phyloP scores from a whole-genome alignment of 1,284 basidiomycete species.

The Sanghuangporus baumii region DNA sequence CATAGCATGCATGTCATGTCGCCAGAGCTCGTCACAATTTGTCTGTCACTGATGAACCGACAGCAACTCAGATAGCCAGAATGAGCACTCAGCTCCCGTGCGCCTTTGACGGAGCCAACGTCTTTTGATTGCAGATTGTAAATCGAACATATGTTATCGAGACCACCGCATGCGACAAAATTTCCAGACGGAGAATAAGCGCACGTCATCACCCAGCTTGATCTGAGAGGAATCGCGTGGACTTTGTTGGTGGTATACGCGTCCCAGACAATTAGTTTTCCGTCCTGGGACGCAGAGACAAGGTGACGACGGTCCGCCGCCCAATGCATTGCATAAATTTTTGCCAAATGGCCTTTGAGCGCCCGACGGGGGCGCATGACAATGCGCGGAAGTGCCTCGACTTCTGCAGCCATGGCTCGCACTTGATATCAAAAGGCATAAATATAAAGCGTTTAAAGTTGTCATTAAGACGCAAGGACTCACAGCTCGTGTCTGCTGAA shows the following conservation, averaged over 20 bases:
- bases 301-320: constrained; percentile 93
- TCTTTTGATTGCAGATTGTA: constrained; percentile 85
- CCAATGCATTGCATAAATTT: constrained; percentile 99
- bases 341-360: constrained; percentile 94
- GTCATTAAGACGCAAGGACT: constrained; percentile 33
- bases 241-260: constrained; percentile 99
- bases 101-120: constrained; percentile 68
- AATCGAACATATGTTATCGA: constrained; percentile 99
- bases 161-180: constrained; percentile 96
- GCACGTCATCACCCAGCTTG: constrained; percentile 99
- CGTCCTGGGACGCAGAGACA: constrained; percentile 98
- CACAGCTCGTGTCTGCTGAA: constrained; percentile 92
- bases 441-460: constrained; percentile 16
- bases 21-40: constrained; percentile 95
- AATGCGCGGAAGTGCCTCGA: constrained; percentile 91
- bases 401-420: constrained; percentile 94
- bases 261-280: constrained; percentile 99
- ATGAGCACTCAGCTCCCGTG: constrained; percentile 91
- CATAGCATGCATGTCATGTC: constrained; percentile 99
- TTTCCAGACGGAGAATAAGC: constrained; percentile 96
- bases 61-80: constrained; percentile 98
- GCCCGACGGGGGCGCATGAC: constrained; percentile 94
- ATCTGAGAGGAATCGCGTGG: constrained; percentile 95
- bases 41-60: constrained; percentile 96
- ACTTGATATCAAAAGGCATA: constrained; percentile 41